These are phyloP conservation scores for Penicillium mononematosum DNA, from an alignment of 495 filamentous ascomycete species.

Conservation along the genomic window DNA sequence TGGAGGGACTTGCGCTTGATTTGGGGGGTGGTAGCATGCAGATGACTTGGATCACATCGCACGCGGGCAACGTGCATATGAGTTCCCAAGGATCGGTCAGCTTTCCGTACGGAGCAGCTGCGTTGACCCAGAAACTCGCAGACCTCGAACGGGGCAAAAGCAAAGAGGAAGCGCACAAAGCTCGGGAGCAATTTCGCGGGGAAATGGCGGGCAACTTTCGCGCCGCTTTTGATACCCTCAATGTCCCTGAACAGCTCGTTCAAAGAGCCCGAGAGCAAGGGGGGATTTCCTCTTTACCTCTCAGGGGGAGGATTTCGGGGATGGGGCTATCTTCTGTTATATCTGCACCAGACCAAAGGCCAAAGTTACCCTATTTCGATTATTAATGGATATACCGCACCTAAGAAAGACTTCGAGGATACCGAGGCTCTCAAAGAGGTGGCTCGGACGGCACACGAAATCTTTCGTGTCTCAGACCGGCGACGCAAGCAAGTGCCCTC, in stretches of 20 bases:
- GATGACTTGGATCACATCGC: slow-evolving; percentile 76
- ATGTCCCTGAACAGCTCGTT: slow-evolving; percentile 54
- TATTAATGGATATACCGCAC: slow-evolving; percentile 76
- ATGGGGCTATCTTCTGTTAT: slow-evolving; percentile 74
- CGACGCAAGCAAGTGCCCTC: slow-evolving; percentile 80
- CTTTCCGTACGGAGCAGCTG: slow-evolving; percentile 86
- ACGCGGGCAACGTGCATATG: slow-evolving; percentile 50
- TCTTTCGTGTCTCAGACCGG: slow-evolving; percentile 82
- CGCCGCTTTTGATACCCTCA: slow-evolving; percentile 56
- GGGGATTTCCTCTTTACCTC: slow-evolving; percentile 70
- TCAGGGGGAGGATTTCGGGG: slow-evolving; percentile 90
- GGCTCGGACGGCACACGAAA: slow-evolving; percentile 45
- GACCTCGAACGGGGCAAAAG: slow-evolving; percentile 40
- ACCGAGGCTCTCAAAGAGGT: slow-evolving; percentile 57
- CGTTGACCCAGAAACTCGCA: slow-evolving; percentile 61
- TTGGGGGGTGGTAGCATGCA: slow-evolving; percentile 90
- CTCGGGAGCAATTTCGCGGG: slow-evolving; percentile 43
- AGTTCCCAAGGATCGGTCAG: slow-evolving; percentile 48
- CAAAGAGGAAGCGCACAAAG: slow-evolving; percentile 27
- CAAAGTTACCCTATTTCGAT: slow-evolving; percentile 80
- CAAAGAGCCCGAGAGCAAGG: slow-evolving; percentile 38
- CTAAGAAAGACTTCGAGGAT: slow-evolving; percentile 58
- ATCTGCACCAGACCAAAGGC: slow-evolving; percentile 61
- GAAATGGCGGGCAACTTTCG: slow-evolving; percentile 61
- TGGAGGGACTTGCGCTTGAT: slow-evolving; percentile 78